phyloP scores from a whole-genome alignment of 2,329 filamentous ascomycete species.

The Pestalotiopsis fici region DNA sequence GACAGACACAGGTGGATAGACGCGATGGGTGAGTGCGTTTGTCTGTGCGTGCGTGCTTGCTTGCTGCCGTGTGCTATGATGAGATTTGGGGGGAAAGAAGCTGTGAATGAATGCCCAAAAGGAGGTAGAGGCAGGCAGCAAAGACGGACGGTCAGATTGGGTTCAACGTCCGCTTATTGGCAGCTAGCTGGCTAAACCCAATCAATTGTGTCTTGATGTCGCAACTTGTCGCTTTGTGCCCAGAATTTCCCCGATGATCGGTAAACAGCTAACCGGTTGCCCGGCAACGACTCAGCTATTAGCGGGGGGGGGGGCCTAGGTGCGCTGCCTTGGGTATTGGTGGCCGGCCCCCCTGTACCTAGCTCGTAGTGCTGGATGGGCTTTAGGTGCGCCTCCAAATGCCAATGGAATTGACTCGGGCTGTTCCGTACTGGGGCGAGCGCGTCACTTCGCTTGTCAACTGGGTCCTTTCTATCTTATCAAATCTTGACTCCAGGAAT shows the following conservation, averaged over 20 bases:
- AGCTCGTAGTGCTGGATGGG: too few relatives aligned
- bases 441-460: not conserved
- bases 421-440: not conserved
- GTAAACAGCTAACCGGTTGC: not conserved
- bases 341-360: too few relatives aligned
- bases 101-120: too few relatives aligned
- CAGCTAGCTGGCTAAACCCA: not conserved
- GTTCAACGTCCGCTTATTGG: too few relatives aligned
- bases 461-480: not conserved
- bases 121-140: not conserved
- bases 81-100: too few relatives aligned
- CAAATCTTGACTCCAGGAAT: not conserved
- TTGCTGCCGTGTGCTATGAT: too few relatives aligned
- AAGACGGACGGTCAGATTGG: not conserved
- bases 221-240: not conserved
- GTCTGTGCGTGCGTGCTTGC: too few relatives aligned
- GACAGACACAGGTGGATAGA: too few relatives aligned
- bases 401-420: not conserved
- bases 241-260: not conserved
- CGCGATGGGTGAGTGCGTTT: too few relatives aligned
- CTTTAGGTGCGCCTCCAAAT: too few relatives aligned
- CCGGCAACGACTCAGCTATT: not conserved
- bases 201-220: not conserved
- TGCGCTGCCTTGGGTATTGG: too few relatives aligned
- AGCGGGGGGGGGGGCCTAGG: not conserved